Evolutionary conservation across 768 basidiomycete species (phyloP).

Genomic region (Suillus subalutaceus): DNA sequence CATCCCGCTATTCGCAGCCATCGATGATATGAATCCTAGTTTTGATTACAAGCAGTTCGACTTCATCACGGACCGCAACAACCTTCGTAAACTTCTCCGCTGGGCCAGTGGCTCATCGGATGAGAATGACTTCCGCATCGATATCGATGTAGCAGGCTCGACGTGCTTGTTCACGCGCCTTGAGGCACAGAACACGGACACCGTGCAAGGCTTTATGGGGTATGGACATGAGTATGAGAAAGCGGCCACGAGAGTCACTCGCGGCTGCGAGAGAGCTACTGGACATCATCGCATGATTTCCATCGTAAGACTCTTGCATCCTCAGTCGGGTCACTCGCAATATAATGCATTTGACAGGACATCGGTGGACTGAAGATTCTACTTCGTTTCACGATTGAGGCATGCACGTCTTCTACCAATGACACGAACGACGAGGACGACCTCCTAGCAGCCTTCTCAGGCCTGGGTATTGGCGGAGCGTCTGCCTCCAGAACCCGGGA

Average conservation of each 20-base stretch:
- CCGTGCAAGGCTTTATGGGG: constrained; percentile 32
- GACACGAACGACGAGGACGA: constrained; percentile 19
- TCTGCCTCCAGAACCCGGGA: neutral
- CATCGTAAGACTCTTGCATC: constrained; percentile 49
- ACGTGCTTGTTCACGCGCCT: constrained; percentile 64
- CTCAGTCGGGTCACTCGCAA: neutral
- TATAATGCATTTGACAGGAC: constrained; percentile 40
- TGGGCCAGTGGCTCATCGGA: constrained; percentile 44
- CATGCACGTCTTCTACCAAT: constrained; percentile 22
- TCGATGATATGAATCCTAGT: constrained; percentile 42
- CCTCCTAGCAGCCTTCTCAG: constrained; percentile 28
- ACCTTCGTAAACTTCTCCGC: constrained; percentile 61
- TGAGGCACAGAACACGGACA: constrained; percentile 40
- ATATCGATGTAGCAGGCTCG: constrained; percentile 61
- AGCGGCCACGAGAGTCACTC: constrained; percentile 49
- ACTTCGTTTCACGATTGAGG: constrained; percentile 62
- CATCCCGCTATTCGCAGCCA: constrained; percentile 62
- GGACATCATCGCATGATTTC: constrained; percentile 66
- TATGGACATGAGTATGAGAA: constrained; percentile 69
- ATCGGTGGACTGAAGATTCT: constrained; percentile 59
- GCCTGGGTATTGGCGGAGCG: constrained; percentile 20
- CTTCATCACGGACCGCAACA: constrained; percentile 65
- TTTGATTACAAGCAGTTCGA: constrained; percentile 41
- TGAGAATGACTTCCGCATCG: constrained; percentile 63
- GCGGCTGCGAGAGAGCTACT: constrained; percentile 50